Base-by-base conservation (phyloP, 345 rosid genomes). In the Eucalyptus dawsonii region DNA sequence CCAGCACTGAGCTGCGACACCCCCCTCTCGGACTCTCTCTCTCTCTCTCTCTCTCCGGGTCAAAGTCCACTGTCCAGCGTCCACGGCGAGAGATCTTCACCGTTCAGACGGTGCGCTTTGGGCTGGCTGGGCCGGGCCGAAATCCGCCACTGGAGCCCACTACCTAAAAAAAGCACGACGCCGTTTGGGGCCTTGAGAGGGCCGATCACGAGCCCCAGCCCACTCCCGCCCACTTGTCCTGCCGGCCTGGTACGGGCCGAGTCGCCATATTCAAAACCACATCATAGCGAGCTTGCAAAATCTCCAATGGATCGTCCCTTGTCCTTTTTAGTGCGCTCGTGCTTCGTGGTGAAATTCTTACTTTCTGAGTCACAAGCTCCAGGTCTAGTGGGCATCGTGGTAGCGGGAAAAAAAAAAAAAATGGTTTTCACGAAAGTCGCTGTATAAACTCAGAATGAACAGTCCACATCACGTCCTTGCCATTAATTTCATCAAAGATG, bases 41-140 rank as follows among this genome's bases (percentile, higher is more conserved):
- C 80, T 89, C 90, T 29, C 51, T 50, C 88, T 50, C 80, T 29
- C 81, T 89, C 87, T 88, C 91, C 91, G 89, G 91, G 89, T 91
- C 89, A 86, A 51, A 86, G 86, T 72, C 83, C 25, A 11, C 45
- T 11, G 44, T n/a, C 76, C 76, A n/a, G 76, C 34, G 80, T 69
- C 80, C 80, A 34, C 80, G 80, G 80, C 11, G 80, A 69, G 80
- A 3, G 6, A 72, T 21, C 83, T 37, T 62, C 12, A 72, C 83
- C 45, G 45, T 37, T 72, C 83, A 72, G 83, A 72, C 45, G 83
- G 12, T 21, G 24, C 8, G 34, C 34, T 62, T 72, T 11, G 83
- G 45, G 25, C 27, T 24, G 5, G 27, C 27, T 37, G 83, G 81
- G 44, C 19, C 80, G 44, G 80, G 80, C 80, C 80, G 11, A 37